These are phyloP conservation scores for Backusella tarrabulga DNA, from an alignment of 192 early-diverging fungal genomes.

Conservation along the genomic window DNA sequence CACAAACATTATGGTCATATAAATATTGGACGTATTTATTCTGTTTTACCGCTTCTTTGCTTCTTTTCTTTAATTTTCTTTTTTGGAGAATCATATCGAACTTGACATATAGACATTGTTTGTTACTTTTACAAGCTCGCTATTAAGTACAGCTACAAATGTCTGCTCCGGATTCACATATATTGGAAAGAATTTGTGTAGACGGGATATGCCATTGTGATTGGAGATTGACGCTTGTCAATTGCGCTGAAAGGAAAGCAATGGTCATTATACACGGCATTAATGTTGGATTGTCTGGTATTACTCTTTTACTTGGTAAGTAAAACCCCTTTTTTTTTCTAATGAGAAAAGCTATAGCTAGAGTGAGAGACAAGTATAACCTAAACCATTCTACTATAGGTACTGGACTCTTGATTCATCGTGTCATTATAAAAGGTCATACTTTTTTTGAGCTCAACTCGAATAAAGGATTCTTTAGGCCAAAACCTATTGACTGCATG, in stretches of 20 bases:
- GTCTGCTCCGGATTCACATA: neutral
- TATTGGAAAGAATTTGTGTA: slow-evolving; percentile 11
- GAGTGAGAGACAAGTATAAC: neutral
- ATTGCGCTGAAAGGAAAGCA: slow-evolving; percentile 12
- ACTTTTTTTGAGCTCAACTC: slow-evolving; percentile 16
- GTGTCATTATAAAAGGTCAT: slow-evolving; percentile 22
- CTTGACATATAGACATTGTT: neutral
- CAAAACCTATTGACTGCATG: slow-evolving; percentile 34
- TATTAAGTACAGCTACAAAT: neutral
- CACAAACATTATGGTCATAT: neutral
- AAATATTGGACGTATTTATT: neutral
- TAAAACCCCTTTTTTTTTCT: neutral
- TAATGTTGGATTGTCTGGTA: slow-evolving; percentile 18
- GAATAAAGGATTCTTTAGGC: slow-evolving; percentile 21
- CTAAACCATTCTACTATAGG: slow-evolving; percentile 1
- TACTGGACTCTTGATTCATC: slow-evolving; percentile 19
- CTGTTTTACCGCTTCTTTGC: neutral
- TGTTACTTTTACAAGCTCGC: neutral
- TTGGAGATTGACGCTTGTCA: slow-evolving; percentile 26
- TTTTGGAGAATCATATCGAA: neutral
- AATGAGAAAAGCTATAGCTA: neutral
- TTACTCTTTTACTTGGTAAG: slow-evolving; percentile 24
- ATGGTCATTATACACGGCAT: slow-evolving; percentile 23
- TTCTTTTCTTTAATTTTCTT: neutral
- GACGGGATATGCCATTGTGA: slow-evolving; percentile 25